A percentile compares a stretch with the other conserved stretches of the same genome.
phyloP scores from a whole-genome alignment of 2,329 filamentous ascomycete species.

The Stachybotrys elegans region DNA sequence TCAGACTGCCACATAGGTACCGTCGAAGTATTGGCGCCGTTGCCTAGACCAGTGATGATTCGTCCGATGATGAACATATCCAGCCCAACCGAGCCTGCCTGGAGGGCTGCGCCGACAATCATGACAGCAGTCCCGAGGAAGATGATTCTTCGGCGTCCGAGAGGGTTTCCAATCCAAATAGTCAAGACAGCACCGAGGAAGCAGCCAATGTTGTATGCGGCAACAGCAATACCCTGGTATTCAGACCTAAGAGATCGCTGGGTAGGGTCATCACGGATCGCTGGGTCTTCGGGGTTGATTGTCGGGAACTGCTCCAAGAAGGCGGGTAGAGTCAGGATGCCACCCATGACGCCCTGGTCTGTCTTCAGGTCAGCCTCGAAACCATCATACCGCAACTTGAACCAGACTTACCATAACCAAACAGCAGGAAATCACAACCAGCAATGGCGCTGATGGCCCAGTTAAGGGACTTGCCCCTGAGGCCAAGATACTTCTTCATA shows the following conservation, averaged over 20 bases:
- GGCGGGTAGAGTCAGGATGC: slow-evolving; percentile 62
- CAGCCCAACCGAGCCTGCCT: slow-evolving; percentile 49
- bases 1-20: slow-evolving; percentile 58
- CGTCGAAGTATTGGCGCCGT: slow-evolving; percentile 53
- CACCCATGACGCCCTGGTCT: slow-evolving; percentile 74
- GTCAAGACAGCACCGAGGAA: slow-evolving; percentile 60
- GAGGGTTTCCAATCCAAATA: slow-evolving; percentile 59
- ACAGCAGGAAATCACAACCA: slow-evolving; percentile 65
- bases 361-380: slow-evolving; percentile 22
- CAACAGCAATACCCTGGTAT: slow-evolving; percentile 50
- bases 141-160: slow-evolving; percentile 55
- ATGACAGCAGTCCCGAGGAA: slow-evolving; percentile 55
- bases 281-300: slow-evolving; percentile 32
- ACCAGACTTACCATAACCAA: slow-evolving; percentile 43
- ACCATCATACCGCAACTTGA: not conserved
- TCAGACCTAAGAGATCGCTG: slow-evolving; percentile 39
- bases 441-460: slow-evolving; percentile 66
- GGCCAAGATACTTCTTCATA: slow-evolving; percentile 53
- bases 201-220: slow-evolving; percentile 56
- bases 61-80: slow-evolving; percentile 54
- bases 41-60: slow-evolving; percentile 54
- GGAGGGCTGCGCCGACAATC: slow-evolving; percentile 53
- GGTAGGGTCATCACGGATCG: slow-evolving; percentile 24
- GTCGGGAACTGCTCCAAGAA: slow-evolving; percentile 56
- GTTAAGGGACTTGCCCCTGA: slow-evolving; percentile 61